phyloP scores from a whole-genome alignment of 768 basidiomycete species.

The Dioszegia aurantiaca region DNA sequence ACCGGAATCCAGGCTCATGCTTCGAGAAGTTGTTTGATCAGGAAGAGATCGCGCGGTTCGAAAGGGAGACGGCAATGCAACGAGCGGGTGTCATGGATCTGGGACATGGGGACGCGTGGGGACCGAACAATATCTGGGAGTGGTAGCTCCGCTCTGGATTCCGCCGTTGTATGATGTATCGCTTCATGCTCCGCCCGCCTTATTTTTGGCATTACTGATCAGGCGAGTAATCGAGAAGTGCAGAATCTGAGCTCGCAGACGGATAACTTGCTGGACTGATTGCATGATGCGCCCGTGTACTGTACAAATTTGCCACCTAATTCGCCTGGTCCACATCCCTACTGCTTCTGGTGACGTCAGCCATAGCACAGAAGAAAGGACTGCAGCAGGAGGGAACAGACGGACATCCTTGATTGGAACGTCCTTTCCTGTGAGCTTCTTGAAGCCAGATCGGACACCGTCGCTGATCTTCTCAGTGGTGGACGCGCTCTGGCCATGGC shows the following conservation, averaged over 20 bases:
- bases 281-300: too few relatives aligned
- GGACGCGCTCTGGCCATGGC: constrained; percentile 23
- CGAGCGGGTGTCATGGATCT: constrained; percentile 12
- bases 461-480: constrained; percentile 46
- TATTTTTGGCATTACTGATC: too few relatives aligned
- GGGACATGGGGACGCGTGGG: constrained; percentile 7
- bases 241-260: too few relatives aligned
- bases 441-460: constrained; percentile 32
- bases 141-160: neutral
- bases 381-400: neutral
- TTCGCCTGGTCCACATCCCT: neutral
- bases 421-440: constrained; percentile 27
- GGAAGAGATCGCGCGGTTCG: constrained; percentile 46
- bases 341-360: neutral
- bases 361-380: too few relatives aligned
- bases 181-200: too few relatives aligned
- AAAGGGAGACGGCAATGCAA: constrained; percentile 37
- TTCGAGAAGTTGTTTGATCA: constrained; percentile 49
- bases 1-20: constrained; percentile 38
- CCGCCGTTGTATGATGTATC: too few relatives aligned
- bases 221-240: too few relatives aligned
- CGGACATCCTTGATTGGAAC: neutral
- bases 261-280: too few relatives aligned
- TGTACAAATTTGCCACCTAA: neutral
- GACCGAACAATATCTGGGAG: constrained; percentile 5